Evolutionary conservation across 2,329 filamentous ascomycete genomes (phyloP).

Genomic region (Fusarium duplospermum): DNA sequence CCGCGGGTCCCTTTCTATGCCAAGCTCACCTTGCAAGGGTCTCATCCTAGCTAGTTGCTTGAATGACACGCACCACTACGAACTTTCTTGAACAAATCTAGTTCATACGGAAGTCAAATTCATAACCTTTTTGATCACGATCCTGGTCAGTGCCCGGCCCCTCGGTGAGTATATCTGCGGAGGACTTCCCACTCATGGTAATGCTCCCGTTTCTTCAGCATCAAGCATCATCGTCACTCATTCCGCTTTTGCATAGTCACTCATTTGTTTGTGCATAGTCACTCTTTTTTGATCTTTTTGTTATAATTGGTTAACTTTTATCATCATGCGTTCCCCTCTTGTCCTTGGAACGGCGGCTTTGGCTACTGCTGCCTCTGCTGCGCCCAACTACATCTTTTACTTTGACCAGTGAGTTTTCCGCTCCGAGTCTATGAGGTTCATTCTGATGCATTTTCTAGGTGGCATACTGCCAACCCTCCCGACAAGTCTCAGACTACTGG

Average conservation of each 20-base stretch:
- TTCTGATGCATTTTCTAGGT: slow-evolving; percentile 48
- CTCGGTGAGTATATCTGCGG: not conserved
- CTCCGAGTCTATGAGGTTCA: too few species aligned
- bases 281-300: not conserved
- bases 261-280: not conserved
- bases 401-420: slow-evolving; percentile 57
- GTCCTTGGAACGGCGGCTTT: not conserved
- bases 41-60: not conserved
- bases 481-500: slow-evolving; percentile 52
- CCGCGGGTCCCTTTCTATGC: not conserved
- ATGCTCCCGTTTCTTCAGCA: not conserved
- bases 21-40: not conserved
- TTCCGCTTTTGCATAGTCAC: not conserved
- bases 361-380: slow-evolving; percentile 15
- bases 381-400: slow-evolving; percentile 55
- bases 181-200: not conserved
- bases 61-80: not conserved
- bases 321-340: not conserved
- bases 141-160: not conserved
- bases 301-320: not conserved
- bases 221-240: not conserved
- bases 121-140: not conserved
- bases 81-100: not conserved
- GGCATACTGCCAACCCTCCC: slow-evolving; percentile 53
- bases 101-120: not conserved